Evolutionary conservation across 208 protist species (phyloP).

Genomic region (Perkinsela sp.): DNA sequence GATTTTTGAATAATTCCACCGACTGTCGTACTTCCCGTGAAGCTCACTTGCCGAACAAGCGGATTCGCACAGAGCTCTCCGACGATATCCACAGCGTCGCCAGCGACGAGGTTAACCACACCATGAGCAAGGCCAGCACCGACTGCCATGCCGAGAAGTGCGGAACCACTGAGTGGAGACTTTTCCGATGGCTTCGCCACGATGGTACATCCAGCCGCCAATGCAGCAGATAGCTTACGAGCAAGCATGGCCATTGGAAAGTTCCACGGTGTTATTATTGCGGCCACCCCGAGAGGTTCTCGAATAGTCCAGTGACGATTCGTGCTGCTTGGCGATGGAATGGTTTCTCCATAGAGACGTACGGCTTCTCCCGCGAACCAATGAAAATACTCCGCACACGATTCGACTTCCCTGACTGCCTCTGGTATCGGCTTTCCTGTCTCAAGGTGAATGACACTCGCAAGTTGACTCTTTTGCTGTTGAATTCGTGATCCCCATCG

Average conservation of each 20-base stretch:
- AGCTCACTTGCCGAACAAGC: conserved; percentile 38
- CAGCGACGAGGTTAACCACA: conserved; percentile 50
- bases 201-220: conserved; percentile 57
- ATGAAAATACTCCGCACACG: conserved; percentile 25
- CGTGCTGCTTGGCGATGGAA: conserved; percentile 11
- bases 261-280: conserved; percentile 69
- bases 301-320: conserved; percentile 26
- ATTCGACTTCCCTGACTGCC: conserved; percentile 26
- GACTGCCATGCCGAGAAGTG: conserved; percentile 24
- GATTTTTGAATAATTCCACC: conserved; percentile 26
- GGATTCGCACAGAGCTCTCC: conserved; percentile 19
- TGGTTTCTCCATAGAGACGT: conserved; percentile 39
- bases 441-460: conserved; percentile 28
- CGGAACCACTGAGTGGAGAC: conserved; percentile 35
- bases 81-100: conserved; percentile 21
- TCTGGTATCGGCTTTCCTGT: conserved; percentile 38
- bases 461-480: conserved; percentile 13
- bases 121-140: conserved; percentile 31
- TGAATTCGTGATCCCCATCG: conserved; percentile 26
- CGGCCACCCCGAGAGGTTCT: conserved; percentile 47
- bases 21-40: conserved; percentile 46
- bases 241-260: conserved; percentile 57
- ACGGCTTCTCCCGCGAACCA: conserved; percentile 56
- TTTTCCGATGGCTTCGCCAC: conserved; percentile 55
- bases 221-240: conserved; percentile 30